Percentiles rank a stretch among this genome's conserved stretches.
These are phyloP conservation scores for Mycosphaerella arachidis DNA, from an alignment of 2,329 filamentous ascomycete genomes.

Conservation along the genomic window DNA sequence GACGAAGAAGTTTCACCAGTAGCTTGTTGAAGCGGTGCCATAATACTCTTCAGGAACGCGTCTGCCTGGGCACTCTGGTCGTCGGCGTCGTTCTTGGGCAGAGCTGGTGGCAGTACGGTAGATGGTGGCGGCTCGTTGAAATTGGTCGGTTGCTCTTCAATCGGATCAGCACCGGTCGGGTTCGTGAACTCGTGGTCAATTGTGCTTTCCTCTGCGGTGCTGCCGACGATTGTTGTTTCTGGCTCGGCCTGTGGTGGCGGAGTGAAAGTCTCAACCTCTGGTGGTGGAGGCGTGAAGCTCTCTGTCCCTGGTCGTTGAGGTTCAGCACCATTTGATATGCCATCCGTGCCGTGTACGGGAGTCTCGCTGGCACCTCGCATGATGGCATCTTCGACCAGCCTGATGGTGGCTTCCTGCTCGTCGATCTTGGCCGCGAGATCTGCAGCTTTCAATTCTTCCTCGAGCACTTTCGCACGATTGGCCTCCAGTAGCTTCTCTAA, in stretches of 20 bases:
- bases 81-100: slow-evolving; percentile 6
- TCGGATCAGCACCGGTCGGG: slow-evolving; percentile 38
- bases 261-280: slow-evolving; percentile 80
- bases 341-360: slow-evolving; percentile 24
- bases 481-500: slow-evolving; percentile 76
- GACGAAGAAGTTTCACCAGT: slow-evolving; percentile 22
- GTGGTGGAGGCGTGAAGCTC: slow-evolving; percentile 60
- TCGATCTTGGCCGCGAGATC: slow-evolving; percentile 63
- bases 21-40: slow-evolving; percentile 21
- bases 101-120: slow-evolving; percentile 24
- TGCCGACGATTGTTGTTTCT: slow-evolving; percentile 22
- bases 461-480: slow-evolving; percentile 64
- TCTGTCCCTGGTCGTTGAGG: slow-evolving; percentile 37
- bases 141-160: slow-evolving; percentile 26
- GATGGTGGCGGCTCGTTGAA: slow-evolving; percentile 30
- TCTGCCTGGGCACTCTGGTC: slow-evolving; percentile 15
- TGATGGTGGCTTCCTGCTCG: slow-evolving; percentile 75
- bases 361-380: slow-evolving; percentile 72
- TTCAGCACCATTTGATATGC: slow-evolving; percentile 14
- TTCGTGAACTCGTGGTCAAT: slow-evolving; percentile 27
- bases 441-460: slow-evolving; percentile 63
- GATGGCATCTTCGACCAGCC: slow-evolving; percentile 84
- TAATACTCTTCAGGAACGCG: slow-evolving; percentile 28
- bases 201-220: slow-evolving; percentile 3
- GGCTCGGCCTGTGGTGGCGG: slow-evolving; percentile 50